phyloP scores from a whole-genome alignment of 495 filamentous ascomycete genomes.

The Annulohypoxylon stygium region DNA sequence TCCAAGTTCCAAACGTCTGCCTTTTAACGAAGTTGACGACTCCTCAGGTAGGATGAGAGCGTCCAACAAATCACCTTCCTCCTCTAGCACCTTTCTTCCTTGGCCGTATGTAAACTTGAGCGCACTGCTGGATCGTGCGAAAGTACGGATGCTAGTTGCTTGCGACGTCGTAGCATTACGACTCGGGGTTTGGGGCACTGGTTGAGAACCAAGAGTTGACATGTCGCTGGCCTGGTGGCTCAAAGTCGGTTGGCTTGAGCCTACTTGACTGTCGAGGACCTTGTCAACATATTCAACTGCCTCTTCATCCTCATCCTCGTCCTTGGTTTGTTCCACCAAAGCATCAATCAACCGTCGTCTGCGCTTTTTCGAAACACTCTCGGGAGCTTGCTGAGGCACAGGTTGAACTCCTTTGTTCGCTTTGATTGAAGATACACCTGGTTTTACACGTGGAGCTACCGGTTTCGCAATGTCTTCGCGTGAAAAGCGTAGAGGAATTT shows the following conservation, averaged over 20 bases:
- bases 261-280: constrained; percentile 13
- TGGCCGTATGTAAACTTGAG: constrained; percentile 65
- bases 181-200: constrained; percentile 42
- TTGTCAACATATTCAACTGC: constrained; percentile 26
- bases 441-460: not conserved
- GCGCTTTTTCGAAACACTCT: constrained; percentile 42
- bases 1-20: constrained; percentile 57
- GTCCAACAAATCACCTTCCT: constrained; percentile 52
- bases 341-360: constrained; percentile 68
- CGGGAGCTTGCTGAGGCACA: constrained; percentile 22
- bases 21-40: constrained; percentile 46
- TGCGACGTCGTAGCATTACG: constrained; percentile 30
- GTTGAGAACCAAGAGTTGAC: constrained; percentile 39
- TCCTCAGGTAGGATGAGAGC: constrained; percentile 43
- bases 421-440: not conserved
- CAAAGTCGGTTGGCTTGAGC: constrained; percentile 31
- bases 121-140: constrained; percentile 47
- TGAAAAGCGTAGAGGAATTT: constrained; percentile 58
- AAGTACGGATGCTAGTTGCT: constrained; percentile 42
- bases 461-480: constrained; percentile 26
- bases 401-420: constrained; percentile 19
- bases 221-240: constrained; percentile 36
- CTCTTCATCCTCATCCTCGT: constrained; percentile 34
- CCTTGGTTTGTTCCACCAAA: constrained; percentile 60
- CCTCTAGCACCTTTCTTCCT: constrained; percentile 61